These are phyloP conservation scores for Galium porrigens DNA, from an alignment of 305 asterid species.

Conservation along the genomic window DNA sequence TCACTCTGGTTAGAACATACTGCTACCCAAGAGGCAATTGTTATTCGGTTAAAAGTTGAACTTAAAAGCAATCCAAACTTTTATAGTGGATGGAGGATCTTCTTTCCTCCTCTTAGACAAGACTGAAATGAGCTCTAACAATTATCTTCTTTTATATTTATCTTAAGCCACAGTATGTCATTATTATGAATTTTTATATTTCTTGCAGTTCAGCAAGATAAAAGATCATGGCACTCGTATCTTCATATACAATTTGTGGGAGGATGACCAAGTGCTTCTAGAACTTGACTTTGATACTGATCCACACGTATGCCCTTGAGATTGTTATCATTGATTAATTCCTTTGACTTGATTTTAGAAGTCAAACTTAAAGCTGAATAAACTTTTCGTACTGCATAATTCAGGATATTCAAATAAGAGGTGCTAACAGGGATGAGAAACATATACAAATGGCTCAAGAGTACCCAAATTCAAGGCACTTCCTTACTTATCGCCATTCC, in stretches of 20 bases:
- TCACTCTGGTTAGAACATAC: not conserved
- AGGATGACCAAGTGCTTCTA: slow-evolving; percentile 76
- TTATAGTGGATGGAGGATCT: not conserved
- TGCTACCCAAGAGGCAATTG: not conserved
- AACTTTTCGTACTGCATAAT: slow-evolving; percentile 13
- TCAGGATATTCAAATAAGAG: slow-evolving; percentile 95
- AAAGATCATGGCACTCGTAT: slow-evolving; percentile 75
- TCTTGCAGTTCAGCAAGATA: slow-evolving; percentile 50
- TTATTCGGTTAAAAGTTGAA: not conserved
- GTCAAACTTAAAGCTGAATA: slow-evolving; percentile 7
- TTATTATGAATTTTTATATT: not conserved
- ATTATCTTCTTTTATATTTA: not conserved
- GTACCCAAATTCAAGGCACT: slow-evolving; percentile 85
- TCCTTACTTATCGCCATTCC: slow-evolving; percentile 84
- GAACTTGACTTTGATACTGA: slow-evolving; percentile 86
- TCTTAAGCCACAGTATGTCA: not conserved
- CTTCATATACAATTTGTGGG: slow-evolving; percentile 86
- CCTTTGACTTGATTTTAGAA: slow-evolving; percentile 5
- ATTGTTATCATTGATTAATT: slow-evolving; percentile 12
- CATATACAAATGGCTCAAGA: slow-evolving; percentile 67
- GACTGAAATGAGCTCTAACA: not conserved
- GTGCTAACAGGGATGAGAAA: slow-evolving; percentile 86
- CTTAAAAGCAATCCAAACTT: not conserved
- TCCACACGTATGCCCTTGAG: slow-evolving; percentile 40
- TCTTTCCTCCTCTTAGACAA: not conserved